These are phyloP conservation scores for Sphenostylis stenocarpa DNA, from an alignment of 306 rosid genomes.

Conservation along the genomic window DNA sequence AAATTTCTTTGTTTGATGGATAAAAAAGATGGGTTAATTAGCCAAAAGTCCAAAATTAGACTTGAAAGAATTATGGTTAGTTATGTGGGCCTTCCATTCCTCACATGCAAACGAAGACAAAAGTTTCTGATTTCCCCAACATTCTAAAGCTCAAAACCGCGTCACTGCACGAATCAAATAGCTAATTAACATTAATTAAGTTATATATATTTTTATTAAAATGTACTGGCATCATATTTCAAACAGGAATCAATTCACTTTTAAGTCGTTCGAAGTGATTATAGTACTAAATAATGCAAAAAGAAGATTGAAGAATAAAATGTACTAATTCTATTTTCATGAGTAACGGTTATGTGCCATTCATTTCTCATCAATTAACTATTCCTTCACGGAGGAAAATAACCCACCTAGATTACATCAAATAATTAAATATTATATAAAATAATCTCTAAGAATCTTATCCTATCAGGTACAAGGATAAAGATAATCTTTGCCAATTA, in stretches of 20 bases:
- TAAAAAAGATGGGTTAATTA: not conserved
- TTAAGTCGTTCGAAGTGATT: no score
- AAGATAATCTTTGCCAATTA: slow-evolving; percentile 32
- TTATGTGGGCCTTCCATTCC: slow-evolving; percentile 34
- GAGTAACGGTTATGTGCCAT: slow-evolving; percentile 2
- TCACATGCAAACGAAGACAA: slow-evolving; percentile 32
- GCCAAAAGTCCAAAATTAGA: not conserved
- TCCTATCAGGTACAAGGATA: slow-evolving; percentile 25
- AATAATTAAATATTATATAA: slow-evolving; percentile 10
- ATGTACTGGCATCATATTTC: no score
- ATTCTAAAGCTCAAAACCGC: slow-evolving; percentile 57
- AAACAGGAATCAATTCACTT: no score
- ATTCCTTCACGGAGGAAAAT: slow-evolving; percentile 6
- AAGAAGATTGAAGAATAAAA: no score
- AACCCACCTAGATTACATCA: slow-evolving; percentile 2
- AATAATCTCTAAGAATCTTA: slow-evolving; percentile 27
- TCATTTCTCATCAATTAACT: slow-evolving; percentile 22
- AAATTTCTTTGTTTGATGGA: no score
- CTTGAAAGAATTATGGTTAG: slow-evolving; percentile 11
- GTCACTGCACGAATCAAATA: slow-evolving; percentile 56
- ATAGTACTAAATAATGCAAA: no score
- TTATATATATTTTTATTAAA: no score
- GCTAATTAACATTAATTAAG: not conserved
- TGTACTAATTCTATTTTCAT: not conserved
- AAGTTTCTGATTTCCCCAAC: slow-evolving; percentile 2